Conservation (phyloP, 305 asterid genomes). For the Stenogyne calaminthoides region DNA sequence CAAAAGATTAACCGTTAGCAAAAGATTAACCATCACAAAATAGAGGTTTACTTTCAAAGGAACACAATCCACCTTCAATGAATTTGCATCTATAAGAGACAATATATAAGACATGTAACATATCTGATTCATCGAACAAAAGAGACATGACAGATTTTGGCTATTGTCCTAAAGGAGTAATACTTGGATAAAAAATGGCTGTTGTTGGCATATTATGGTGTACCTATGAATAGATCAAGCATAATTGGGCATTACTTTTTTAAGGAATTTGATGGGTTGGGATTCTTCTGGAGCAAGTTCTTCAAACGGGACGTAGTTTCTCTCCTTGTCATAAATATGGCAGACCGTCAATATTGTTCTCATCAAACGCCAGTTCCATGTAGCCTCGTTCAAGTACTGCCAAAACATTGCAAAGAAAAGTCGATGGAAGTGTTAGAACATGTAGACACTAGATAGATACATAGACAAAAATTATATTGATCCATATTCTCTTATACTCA, state of each 20-base stretch:
- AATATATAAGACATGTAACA: background rate
- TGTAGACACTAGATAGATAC: background rate
- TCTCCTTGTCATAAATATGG: constrained; percentile 73
- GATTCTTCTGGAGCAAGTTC: constrained; percentile 77
- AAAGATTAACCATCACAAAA: constrained; percentile 22
- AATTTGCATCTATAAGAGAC: constrained; percentile 26
- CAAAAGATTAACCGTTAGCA: constrained; percentile 23
- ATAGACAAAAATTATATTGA: background rate
- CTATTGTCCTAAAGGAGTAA: constrained; percentile 27
- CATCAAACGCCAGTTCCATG: constrained; percentile 99
- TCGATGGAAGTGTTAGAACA: background rate
- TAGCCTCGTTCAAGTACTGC: constrained; percentile 89
- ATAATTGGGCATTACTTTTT: constrained; percentile 83
- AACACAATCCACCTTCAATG: constrained; percentile 25
- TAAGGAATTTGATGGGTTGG: constrained; percentile 76
- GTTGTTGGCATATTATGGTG: constrained; percentile 20
- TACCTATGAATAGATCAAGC: constrained; percentile 42
- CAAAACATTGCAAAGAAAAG: constrained; percentile 22
- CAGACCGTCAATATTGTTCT: constrained; percentile 86
- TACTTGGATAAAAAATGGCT: constrained; percentile 20
- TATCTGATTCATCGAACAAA: constrained; percentile 12
- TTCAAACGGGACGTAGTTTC: constrained; percentile 71
- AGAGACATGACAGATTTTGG: constrained; percentile 19
- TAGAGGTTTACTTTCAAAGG: background rate
- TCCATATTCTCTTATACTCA: background rate